phyloP scores from a whole-genome alignment of 2,329 filamentous ascomycete species.

The Aspergillus aculeatus region DNA sequence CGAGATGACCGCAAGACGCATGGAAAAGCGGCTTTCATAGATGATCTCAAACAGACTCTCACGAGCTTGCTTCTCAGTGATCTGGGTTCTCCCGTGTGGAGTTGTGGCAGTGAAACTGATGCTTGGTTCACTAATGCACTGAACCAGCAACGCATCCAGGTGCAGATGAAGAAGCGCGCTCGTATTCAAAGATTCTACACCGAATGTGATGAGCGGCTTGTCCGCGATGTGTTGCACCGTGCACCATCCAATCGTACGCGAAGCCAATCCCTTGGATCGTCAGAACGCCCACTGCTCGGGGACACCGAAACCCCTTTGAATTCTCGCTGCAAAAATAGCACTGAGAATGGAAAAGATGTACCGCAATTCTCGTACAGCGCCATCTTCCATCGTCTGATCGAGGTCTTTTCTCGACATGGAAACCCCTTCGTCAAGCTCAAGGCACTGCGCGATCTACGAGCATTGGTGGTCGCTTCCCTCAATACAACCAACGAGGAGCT shows the following conservation, averaged over 20 bases:
- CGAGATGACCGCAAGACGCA: conserved; percentile 48
- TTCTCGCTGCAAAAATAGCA: background rate
- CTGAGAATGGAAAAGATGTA: conserved; percentile 25
- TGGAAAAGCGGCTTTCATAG: conserved; percentile 75
- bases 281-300: conserved; percentile 11
- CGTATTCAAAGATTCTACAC: conserved; percentile 40
- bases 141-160: conserved; percentile 49
- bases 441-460: conserved; percentile 77
- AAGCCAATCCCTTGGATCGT: conserved; percentile 36
- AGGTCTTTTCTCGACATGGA: conserved; percentile 83
- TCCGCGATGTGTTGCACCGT: conserved; percentile 25
- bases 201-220: conserved; percentile 35
- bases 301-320: background rate
- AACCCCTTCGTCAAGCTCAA: conserved; percentile 85
- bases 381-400: conserved; percentile 75
- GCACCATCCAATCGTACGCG: conserved; percentile 26
- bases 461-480: conserved; percentile 74
- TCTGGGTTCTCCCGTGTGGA: conserved; percentile 79
- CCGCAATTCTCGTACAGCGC: conserved; percentile 71
- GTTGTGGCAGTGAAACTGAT: conserved; percentile 90
- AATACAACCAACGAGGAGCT: conserved; percentile 52
- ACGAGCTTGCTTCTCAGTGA: conserved; percentile 87
- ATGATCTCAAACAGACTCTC: conserved; percentile 73
- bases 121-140: conserved; percentile 67
- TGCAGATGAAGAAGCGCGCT: conserved; percentile 41